Conservation (phyloP, 2,329 filamentous ascomycete species). For the Ceratocystiopsis sp. region DNA sequence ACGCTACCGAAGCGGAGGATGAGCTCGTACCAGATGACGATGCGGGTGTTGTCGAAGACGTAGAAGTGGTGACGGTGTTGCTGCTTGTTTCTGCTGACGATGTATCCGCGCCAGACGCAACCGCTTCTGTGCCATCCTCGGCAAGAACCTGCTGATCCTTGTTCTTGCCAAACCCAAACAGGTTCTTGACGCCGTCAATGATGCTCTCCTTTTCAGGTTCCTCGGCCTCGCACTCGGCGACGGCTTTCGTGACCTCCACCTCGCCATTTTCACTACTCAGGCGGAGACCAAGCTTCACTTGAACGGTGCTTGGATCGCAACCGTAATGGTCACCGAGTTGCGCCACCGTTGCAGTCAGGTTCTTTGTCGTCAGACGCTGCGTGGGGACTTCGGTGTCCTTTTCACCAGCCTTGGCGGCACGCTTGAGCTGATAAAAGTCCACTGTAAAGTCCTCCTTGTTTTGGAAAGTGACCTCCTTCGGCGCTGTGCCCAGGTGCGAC, state of each 20-base stretch:
- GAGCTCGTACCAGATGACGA: too few relatives aligned
- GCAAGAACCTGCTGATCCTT: slow-evolving; percentile 63
- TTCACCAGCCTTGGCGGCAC: too few relatives aligned
- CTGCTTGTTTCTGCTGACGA: slow-evolving; percentile 14
- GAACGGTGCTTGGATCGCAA: slow-evolving; percentile 60
- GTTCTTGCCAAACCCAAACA: slow-evolving; percentile 75
- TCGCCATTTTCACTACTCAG: slow-evolving; percentile 59
- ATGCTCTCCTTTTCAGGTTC: slow-evolving; percentile 57
- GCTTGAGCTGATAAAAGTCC: too few relatives aligned
- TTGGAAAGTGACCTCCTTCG: slow-evolving; percentile 66
- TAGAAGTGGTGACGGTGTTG: slow-evolving; percentile 18
- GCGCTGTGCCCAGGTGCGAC: slow-evolving; percentile 54
- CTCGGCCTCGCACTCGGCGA: slow-evolving; percentile 72
- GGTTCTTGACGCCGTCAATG: slow-evolving; percentile 86
- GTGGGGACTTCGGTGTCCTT: too few relatives aligned
- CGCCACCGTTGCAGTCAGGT: slow-evolving; percentile 69
- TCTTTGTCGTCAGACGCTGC: slow-evolving; percentile 38
- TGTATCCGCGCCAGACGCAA: too few relatives aligned
- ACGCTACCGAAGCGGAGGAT: too few relatives aligned
- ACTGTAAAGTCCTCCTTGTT: too few relatives aligned
- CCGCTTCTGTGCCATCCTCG: slow-evolving; percentile 32
- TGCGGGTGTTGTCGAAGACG: slow-evolving; percentile 14
- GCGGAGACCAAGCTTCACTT: slow-evolving; percentile 61
- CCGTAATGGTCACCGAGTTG: slow-evolving; percentile 63
- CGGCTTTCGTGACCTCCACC: slow-evolving; percentile 59